Evolutionary conservation across 2,329 filamentous ascomycete genomes (phyloP).

Genomic region (Paraphaeosphaeria minitans): DNA sequence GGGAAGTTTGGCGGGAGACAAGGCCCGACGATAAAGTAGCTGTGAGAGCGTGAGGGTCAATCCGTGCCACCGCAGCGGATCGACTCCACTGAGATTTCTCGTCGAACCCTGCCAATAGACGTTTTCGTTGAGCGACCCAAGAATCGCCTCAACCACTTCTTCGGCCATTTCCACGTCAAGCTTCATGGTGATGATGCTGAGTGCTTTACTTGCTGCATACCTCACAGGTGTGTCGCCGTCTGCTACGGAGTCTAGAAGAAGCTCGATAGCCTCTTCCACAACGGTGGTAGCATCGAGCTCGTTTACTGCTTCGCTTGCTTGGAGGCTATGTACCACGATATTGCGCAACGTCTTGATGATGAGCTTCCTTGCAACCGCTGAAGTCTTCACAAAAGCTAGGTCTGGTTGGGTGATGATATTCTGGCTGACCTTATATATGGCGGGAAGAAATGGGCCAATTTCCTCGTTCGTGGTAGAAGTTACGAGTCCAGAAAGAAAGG

Average conservation of each 20-base stretch:
- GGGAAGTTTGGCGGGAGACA: slow-evolving; percentile 71
- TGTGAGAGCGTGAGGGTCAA: slow-evolving; percentile 86
- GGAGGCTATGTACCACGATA: slow-evolving; percentile 69
- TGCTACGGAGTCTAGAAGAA: slow-evolving; percentile 75
- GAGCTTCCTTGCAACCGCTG: slow-evolving; percentile 80
- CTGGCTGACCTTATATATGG: slow-evolving; percentile 70
- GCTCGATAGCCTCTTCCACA: slow-evolving; percentile 81
- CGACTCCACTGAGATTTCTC: slow-evolving; percentile 73
- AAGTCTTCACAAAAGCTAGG: slow-evolving; percentile 65
- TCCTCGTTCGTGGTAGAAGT: slow-evolving; percentile 74
- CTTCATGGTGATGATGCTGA: slow-evolving; percentile 84
- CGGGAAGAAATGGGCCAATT: slow-evolving; percentile 68
- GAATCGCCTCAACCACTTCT: slow-evolving; percentile 85
- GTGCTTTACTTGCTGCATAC: slow-evolving; percentile 87
- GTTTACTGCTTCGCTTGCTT: slow-evolving; percentile 33
- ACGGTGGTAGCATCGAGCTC: slow-evolving; percentile 46
- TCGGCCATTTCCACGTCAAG: slow-evolving; percentile 79
- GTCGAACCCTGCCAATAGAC: slow-evolving; percentile 60
- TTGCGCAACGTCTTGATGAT: slow-evolving; percentile 85
- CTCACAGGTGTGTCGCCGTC: slow-evolving; percentile 93
- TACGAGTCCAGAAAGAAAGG: slow-evolving; percentile 77
- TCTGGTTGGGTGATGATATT: slow-evolving; percentile 61
- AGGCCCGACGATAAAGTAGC: slow-evolving; percentile 81
- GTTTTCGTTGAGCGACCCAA: slow-evolving; percentile 69
- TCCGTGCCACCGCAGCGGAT: slow-evolving; percentile 89